Evolutionary conservation across 1,139 yeast genomes (phyloP).

Genomic region (Schizosaccharomyces versatilis): DNA sequence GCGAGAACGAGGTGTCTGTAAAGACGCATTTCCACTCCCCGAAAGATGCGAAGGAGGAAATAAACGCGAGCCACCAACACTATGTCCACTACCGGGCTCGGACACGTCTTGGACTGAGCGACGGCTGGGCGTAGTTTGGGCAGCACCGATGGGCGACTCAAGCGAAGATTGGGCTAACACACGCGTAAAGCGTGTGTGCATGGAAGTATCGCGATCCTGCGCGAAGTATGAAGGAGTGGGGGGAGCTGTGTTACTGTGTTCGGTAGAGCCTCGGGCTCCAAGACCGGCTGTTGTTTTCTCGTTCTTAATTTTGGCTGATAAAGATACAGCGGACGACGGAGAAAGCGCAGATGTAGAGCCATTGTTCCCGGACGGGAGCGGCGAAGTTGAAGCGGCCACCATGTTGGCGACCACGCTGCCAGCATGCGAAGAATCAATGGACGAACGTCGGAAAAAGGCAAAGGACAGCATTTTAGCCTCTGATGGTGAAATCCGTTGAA

Average conservation of each 20-base stretch:
- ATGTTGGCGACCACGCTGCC: neutral
- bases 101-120: no score
- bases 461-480: neutral
- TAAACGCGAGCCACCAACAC: no score
- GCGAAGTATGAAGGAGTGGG: neutral
- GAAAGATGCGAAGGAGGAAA: no score
- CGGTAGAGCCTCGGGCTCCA: no score
- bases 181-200: neutral
- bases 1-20: neutral
- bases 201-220: neutral
- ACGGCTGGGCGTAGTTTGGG: neutral
- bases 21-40: neutral
- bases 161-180: neutral
- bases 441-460: neutral
- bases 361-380: neutral
- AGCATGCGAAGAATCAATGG: no score
- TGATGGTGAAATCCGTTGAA: neutral
- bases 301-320: no score
- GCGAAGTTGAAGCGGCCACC: neutral
- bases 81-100: no score
- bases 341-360: neutral
- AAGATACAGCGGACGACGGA: neutral
- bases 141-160: neutral
- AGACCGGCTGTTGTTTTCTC: no score
- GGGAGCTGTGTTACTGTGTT: neutral